These are phyloP conservation scores for Fusarium vanettenii DNA, from an alignment of 2,329 filamentous ascomycete species.

Conservation along the genomic window DNA sequence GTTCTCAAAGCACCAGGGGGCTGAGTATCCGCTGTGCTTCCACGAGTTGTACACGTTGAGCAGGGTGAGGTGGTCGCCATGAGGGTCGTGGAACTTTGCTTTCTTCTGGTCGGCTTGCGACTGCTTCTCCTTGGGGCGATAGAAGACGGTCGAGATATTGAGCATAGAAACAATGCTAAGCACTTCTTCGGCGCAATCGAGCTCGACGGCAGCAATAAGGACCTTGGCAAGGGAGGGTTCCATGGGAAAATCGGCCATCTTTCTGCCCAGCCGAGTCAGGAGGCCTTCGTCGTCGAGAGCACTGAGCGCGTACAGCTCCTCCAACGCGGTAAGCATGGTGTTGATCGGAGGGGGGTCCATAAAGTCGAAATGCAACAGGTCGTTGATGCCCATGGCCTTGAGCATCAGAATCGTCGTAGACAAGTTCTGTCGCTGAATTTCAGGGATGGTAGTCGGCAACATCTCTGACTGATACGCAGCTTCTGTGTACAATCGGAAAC, in stretches of 20 bases:
- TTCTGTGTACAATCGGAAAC: conserved; percentile 95
- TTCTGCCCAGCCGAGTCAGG: conserved; percentile 88
- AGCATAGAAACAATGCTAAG: conserved; percentile 96
- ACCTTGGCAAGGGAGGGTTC: conserved; percentile 92
- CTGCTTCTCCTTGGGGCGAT: conserved; percentile 97
- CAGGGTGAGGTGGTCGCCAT: conserved; percentile 92
- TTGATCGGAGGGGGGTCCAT: conserved; percentile 99
- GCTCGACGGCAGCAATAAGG: conserved; percentile 86
- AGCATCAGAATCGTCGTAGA: conserved; percentile 95
- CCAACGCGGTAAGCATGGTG: conserved; percentile 95
- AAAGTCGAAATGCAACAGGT: conserved; percentile 96
- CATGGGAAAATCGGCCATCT: conserved; percentile 99
- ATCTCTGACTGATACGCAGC: conserved; percentile 96
- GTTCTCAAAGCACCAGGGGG: conserved; percentile 96
- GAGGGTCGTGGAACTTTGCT: conserved; percentile 94
- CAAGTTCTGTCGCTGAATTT: conserved; percentile 95
- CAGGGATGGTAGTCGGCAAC: conserved; percentile 94
- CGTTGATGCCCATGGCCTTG: conserved; percentile 99
- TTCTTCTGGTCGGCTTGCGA: conserved; percentile 97
- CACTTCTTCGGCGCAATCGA: conserved; percentile 92
- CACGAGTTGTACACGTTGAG: conserved; percentile 98
- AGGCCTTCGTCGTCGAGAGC: conserved; percentile 96
- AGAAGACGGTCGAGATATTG: conserved; percentile 87
- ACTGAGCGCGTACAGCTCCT: conserved; percentile 92
- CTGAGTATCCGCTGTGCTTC: conserved; percentile 85